Conservation (phyloP, 495 filamentous ascomycete species). For the Chlorociboria aeruginascens region DNA sequence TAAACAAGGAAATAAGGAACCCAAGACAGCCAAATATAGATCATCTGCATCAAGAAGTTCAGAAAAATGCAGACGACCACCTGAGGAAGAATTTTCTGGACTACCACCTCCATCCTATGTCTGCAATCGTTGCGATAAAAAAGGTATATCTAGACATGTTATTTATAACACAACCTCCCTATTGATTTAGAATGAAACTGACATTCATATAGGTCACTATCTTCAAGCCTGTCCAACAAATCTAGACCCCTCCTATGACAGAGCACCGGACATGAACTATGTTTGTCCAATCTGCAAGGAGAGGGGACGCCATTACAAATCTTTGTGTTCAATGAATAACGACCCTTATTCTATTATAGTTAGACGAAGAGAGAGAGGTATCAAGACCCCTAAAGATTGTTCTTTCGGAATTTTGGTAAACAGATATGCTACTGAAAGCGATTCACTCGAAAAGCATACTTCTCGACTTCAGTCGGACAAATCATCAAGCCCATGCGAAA, state of each 20-base stretch:
- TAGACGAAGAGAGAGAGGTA: slow-evolving; percentile 10
- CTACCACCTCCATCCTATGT: slow-evolving; percentile 15
- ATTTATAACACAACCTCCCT: not conserved
- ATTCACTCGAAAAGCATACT: not conserved
- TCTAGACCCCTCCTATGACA: slow-evolving; percentile 25
- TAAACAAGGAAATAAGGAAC: no score
- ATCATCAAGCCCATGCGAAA: not conserved
- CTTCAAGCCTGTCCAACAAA: slow-evolving; percentile 30
- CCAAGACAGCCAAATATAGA: no score
- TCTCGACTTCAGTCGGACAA: not conserved
- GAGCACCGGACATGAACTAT: slow-evolving; percentile 20
- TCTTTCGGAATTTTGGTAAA: not conserved
- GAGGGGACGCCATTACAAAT: slow-evolving; percentile 22
- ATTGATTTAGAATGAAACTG: slow-evolving; percentile 1
- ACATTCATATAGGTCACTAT: slow-evolving; percentile 27
- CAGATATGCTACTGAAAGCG: no score
- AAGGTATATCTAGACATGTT: slow-evolving; percentile 18
- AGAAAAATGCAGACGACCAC: not conserved
- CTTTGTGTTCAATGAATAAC: slow-evolving; percentile 24
- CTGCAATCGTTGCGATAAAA: slow-evolving; percentile 25
- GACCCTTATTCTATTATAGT: slow-evolving; percentile 19
- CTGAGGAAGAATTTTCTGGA: not conserved
- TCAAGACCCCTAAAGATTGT: not conserved
- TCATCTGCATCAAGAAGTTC: no score
- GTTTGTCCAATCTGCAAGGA: slow-evolving; percentile 23